Evolutionary conservation across 2,329 filamentous ascomycete species (phyloP), one percentile per base, ranked within the genome.

Genomic region (Arthrinium phaeospermum): DNA sequence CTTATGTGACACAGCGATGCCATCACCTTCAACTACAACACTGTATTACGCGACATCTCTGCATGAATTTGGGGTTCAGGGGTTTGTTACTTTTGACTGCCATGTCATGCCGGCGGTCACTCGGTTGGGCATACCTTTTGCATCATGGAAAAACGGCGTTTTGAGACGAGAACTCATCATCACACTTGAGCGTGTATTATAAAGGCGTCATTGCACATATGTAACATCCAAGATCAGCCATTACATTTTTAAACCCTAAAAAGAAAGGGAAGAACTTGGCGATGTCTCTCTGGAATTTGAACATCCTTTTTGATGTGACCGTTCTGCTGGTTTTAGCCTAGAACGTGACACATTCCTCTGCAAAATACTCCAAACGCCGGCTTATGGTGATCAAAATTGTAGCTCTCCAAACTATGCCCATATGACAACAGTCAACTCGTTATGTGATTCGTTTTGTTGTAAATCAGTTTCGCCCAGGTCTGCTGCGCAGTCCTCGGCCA

Each of bases 101-200:
- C 68, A 70, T 51, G 47, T 47, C 14, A 16, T 51, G 47, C 68
- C 24, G 47, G 67, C 68, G 46, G 68, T 41, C 34, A 46, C 44
- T 41, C 47, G 68, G 68, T 70, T 70, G 46, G 68, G 68, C 68
- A 70, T 70, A 70, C 68, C 68, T 70, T 70, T 70, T 70, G 68
- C 68, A 70, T 70, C 68, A 49, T 51, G 68, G 68, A 70, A 70
- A 69, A 70, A 70, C 47, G 68, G 68, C 68, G 68, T 70, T 70
- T 41, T 47, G 68, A 57, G 46, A 51, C 24, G 68, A 57, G 22
- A 51, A 64, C 34, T 64, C 57, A 64, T 64, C 34, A 64, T 64
- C 34, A 70, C 47, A 49, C 47, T 34, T 49, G 19, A 51, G 19
- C 68, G 34, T 70, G 68, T 70, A 70, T 70, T 70, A 47, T 57